Percentiles rank a stretch among this genome's conserved stretches.
phyloP scores from a whole-genome alignment of 345 rosid genomes.

The Barbarea vulgaris region DNA sequence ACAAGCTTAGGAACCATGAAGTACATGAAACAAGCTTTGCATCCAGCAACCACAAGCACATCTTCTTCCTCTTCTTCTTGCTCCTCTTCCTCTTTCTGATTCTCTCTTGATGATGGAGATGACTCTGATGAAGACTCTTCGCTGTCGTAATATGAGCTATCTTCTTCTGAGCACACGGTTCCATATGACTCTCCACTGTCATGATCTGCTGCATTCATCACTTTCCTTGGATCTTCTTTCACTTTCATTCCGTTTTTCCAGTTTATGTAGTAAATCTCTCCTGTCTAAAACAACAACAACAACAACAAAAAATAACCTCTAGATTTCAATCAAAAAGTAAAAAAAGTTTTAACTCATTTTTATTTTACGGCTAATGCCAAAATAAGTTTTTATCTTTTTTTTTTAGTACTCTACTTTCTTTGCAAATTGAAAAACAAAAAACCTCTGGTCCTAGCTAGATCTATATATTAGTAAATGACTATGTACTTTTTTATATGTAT shows the following conservation, averaged over 20 bases:
- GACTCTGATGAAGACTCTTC: constrained; percentile 79
- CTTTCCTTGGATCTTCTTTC: constrained; percentile 73
- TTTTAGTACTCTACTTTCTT: constrained; percentile 10
- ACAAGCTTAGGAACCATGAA: constrained; percentile 93
- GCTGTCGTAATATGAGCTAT: constrained; percentile 65
- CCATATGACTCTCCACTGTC: constrained; percentile 48
- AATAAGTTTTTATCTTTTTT: neutral
- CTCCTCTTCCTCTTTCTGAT: constrained; percentile 24
- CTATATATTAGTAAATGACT: constrained; percentile 39
- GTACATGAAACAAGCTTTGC: constrained; percentile 97
- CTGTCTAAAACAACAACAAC: constrained; percentile 52
- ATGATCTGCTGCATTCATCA: constrained; percentile 36
- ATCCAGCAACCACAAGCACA: constrained; percentile 91
- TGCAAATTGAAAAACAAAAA: constrained; percentile 17
- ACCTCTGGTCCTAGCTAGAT: constrained; percentile 29
- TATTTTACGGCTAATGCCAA: neutral
- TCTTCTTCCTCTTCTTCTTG: constrained; percentile 42
- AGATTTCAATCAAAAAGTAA: constrained; percentile 17
- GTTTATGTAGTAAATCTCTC: constrained; percentile 90
- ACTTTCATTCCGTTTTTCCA: constrained; percentile 92
- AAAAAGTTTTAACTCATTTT: constrained; percentile 11
- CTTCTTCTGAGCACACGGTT: constrained; percentile 55
- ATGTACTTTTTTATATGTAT: constrained; percentile 29
- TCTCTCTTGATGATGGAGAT: constrained; percentile 57
- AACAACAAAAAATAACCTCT: neutral